Evolutionary conservation across 2,329 filamentous ascomycete species (phyloP).

Genomic region (Cladosporium sp.): DNA sequence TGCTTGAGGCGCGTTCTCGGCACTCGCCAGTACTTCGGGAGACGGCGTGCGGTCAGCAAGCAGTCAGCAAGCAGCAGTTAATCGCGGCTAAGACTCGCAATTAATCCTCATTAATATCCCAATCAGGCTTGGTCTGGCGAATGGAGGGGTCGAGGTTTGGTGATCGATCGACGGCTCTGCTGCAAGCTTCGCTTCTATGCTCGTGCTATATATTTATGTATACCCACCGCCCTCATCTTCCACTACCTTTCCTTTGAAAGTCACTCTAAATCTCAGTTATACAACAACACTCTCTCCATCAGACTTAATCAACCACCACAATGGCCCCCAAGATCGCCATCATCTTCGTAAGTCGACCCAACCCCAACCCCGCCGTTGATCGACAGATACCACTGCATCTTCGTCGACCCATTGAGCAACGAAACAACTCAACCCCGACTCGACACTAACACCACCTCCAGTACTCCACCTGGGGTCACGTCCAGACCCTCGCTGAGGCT

Average conservation of each 20-base stretch:
- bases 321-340: constrained; percentile 94
- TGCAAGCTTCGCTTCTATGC: not conserved
- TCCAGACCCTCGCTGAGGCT: constrained; percentile 78
- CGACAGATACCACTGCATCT: not conserved
- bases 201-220: not conserved
- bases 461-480: constrained; percentile 96
- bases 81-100: not conserved
- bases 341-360: constrained; percentile 67
- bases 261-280: not conserved
- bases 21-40: not conserved
- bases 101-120: not conserved
- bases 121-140: not conserved
- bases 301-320: constrained; percentile 31
- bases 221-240: not conserved
- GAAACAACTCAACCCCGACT: not conserved
- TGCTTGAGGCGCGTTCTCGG: not conserved
- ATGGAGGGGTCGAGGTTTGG: constrained; percentile 4
- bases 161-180: not conserved
- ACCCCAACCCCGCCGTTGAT: not conserved
- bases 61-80: constrained; percentile 6
- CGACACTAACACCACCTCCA: constrained; percentile 39
- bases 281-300: not conserved
- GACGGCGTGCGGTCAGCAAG: constrained; percentile 2
- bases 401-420: not conserved
- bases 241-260: not conserved